A percentile compares a stretch with the other conserved stretches of the same genome.
These are phyloP conservation scores for Pseudopyricularia javanii DNA, from an alignment of 2,329 filamentous ascomycete species.

Conservation along the genomic window DNA sequence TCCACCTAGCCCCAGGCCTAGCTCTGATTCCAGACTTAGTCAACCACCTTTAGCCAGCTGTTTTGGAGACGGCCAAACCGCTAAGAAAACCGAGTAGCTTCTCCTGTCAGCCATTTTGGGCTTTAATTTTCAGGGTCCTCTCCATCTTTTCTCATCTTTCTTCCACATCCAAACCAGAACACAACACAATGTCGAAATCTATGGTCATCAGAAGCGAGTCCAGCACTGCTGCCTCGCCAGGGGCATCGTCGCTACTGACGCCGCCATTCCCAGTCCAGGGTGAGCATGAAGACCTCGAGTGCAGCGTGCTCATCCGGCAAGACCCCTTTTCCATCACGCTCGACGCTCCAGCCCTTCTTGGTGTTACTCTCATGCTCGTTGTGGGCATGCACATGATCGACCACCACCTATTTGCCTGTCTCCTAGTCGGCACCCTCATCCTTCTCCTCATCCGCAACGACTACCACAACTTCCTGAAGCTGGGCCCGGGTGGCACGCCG, in stretches of 20 bases:
- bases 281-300: slow-evolving; percentile 10
- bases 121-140: not conserved
- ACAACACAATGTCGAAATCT: not conserved
- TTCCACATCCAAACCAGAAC: not conserved
- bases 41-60: not conserved
- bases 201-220: not conserved
- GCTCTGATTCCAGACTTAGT: not conserved
- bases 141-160: not conserved
- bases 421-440: slow-evolving; percentile 36
- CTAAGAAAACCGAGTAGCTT: not conserved
- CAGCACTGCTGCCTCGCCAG: not conserved
- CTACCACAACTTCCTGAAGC: slow-evolving; percentile 62
- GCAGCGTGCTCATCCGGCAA: slow-evolving; percentile 33
- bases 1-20: no score
- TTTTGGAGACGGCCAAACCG: not conserved
- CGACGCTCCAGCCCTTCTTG: slow-evolving; percentile 33
- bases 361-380: slow-evolving; percentile 31
- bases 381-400: slow-evolving; percentile 38
- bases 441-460: slow-evolving; percentile 50
- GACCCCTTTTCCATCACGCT: slow-evolving; percentile 40
- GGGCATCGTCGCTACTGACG: not conserved
- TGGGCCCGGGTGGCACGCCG: slow-evolving; percentile 73
- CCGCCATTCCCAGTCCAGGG: slow-evolving; percentile 3
- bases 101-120: not conserved
- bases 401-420: slow-evolving; percentile 30